phyloP scores from a whole-genome alignment of 352 stramenopile species.

The Pythium myriotylum region DNA sequence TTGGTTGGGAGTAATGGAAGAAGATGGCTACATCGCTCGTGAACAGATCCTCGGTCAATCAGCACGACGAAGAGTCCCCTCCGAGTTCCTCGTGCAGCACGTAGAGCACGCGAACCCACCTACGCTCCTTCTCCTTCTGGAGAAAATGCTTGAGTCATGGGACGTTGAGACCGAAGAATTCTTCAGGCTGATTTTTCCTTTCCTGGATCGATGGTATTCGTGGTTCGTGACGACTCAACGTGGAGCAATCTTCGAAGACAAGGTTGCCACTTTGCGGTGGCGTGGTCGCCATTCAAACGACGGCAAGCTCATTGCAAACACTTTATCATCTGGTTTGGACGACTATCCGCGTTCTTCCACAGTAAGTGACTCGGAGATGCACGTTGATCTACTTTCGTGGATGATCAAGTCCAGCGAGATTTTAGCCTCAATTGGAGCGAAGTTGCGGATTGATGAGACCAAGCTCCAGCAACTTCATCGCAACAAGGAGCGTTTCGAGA shows the following conservation, averaged over 20 bases:
- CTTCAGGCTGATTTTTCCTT: conserved; percentile 61
- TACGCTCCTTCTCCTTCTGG: conserved; percentile 84
- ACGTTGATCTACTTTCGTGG: conserved; percentile 92
- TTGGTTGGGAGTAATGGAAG: conserved; percentile 89
- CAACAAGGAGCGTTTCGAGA: conserved; percentile 38
- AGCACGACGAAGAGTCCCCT: conserved; percentile 77
- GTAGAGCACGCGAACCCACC: conserved; percentile 92
- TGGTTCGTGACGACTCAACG: conserved; percentile 75
- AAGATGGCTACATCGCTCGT: conserved; percentile 90
- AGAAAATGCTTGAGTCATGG: conserved; percentile 66
- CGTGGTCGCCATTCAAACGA: conserved; percentile 68
- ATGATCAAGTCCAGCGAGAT: conserved; percentile 78
- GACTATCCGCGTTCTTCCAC: conserved; percentile 90
- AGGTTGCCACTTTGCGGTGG: conserved; percentile 70
- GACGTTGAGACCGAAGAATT: conserved; percentile 27
- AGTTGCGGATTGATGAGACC: conserved; percentile 24
- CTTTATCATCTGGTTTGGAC: conserved; percentile 91
- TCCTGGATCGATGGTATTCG: conserved; percentile 73
- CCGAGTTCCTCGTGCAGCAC: conserved; percentile 91
- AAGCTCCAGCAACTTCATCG: neutral
- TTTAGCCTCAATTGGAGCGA: conserved; percentile 47
- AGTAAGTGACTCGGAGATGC: conserved; percentile 77
- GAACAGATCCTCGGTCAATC: conserved; percentile 88
- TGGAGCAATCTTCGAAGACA: conserved; percentile 36
- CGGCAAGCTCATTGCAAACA: conserved; percentile 88